Evolutionary conservation across 441 rosid species (phyloP).

Genomic region (Lepidium campestre): DNA sequence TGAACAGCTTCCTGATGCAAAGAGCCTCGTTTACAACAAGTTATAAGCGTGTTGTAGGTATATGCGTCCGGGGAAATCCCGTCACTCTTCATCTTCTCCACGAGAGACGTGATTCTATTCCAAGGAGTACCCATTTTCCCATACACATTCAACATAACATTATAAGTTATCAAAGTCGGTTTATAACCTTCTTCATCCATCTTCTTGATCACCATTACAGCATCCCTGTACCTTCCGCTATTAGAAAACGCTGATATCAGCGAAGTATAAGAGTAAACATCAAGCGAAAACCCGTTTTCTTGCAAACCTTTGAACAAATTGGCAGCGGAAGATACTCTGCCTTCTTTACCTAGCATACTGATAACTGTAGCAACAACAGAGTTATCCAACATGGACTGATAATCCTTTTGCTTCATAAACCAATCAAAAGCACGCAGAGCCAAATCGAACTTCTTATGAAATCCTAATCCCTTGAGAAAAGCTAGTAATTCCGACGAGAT

Average conservation of each 20-base stretch:
- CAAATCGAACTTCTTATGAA: conserved; percentile 53
- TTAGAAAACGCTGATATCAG: conserved; percentile 62
- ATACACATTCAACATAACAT: conserved; percentile 71
- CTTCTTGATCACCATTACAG: conserved; percentile 56
- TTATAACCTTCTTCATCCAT: conserved; percentile 80
- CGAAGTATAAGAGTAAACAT: conserved; percentile 78
- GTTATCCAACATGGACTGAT: conserved; percentile 35
- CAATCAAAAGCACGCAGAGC: conserved; percentile 71
- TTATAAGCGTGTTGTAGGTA: conserved; percentile 81
- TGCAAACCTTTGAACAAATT: conserved; percentile 48
- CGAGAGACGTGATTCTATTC: conserved; percentile 58
- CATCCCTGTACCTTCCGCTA: conserved; percentile 80
- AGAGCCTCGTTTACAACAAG: conserved; percentile 76
- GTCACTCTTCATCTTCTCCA: conserved; percentile 55
- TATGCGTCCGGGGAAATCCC: conserved; percentile 65
- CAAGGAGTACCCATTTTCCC: conserved; percentile 99
- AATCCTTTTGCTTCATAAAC: conserved; percentile 49
- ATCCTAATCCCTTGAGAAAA: conserved; percentile 72
- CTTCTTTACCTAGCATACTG: conserved; percentile 59
- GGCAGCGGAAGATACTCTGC: conserved; percentile 54
- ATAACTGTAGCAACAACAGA: conserved; percentile 62
- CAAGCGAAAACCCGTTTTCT: conserved; percentile 51
- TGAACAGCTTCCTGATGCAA: conserved; percentile 72
- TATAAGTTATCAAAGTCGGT: conserved; percentile 83
- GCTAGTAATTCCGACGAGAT: conserved; percentile 51